Conservation (phyloP, 1,284 basidiomycete species). For the Cryptococcus depauperatus region DNA sequence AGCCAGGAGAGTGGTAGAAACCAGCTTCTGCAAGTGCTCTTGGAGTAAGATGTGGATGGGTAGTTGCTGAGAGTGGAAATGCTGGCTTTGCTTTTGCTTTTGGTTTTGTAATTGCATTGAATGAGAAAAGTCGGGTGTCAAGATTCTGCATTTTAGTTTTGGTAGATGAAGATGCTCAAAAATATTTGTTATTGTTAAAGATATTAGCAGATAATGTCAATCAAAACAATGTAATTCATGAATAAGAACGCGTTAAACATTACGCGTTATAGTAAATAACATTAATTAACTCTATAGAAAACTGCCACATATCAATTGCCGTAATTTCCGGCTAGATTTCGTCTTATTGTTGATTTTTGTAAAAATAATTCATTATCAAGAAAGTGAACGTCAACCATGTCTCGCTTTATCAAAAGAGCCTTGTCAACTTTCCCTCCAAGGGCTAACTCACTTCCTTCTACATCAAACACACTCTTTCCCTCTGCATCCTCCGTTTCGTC, state of each 20-base stretch:
- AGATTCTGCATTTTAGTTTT: conserved; percentile 28
- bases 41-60: conserved; percentile 54
- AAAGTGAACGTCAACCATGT: too few species aligned
- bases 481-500: conserved; percentile 14
- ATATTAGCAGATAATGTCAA: too few species aligned
- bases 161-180: background rate
- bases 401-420: conserved; percentile 31
- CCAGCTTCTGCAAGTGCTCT: conserved; percentile 66
- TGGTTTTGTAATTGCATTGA: conserved; percentile 24
- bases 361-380: too few species aligned
- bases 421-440: conserved; percentile 11
- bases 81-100: conserved; percentile 28
- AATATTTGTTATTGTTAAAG: background rate
- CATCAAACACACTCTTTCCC: conserved; percentile 12
- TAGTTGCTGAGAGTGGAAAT: conserved; percentile 31
- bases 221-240: too few species aligned
- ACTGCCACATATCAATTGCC: conserved; percentile 13
- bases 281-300: too few species aligned
- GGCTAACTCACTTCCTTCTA: conserved; percentile 11
- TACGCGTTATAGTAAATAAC: background rate
- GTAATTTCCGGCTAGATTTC: conserved; percentile 10
- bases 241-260: background rate
- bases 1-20: conserved; percentile 55
- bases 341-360: background rate
- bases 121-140: conserved; percentile 32